Evolutionary conservation across 176 grass and related monocot species (phyloP).

Genomic region (Canna indica): DNA sequence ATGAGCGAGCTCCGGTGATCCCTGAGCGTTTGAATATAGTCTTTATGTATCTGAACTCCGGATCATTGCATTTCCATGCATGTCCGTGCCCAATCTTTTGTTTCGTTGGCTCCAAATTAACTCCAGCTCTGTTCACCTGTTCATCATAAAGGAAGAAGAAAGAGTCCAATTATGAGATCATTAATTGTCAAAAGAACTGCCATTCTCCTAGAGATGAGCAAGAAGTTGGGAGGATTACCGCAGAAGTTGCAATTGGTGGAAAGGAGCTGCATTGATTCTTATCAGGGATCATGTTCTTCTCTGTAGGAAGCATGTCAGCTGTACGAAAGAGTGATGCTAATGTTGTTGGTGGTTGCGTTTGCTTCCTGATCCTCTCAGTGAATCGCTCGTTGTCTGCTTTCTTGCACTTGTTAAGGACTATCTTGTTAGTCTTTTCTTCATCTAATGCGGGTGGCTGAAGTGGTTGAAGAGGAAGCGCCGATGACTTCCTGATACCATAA

Average conservation of each 20-base stretch:
- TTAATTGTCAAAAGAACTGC: too few relatives aligned
- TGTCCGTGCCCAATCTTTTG: background rate
- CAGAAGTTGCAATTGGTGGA: too few relatives aligned
- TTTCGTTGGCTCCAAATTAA: background rate
- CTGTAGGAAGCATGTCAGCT: background rate
- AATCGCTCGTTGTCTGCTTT: background rate
- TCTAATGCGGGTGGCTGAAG: background rate
- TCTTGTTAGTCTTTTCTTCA: background rate
- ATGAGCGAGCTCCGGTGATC: slow-evolving; percentile 18
- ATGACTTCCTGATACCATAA: background rate
- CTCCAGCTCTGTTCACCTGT: too few relatives aligned
- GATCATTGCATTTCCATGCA: slow-evolving; percentile 12
- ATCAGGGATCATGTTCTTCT: background rate
- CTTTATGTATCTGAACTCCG: slow-evolving; percentile 56
- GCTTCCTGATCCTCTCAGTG: background rate
- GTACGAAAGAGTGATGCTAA: background rate
- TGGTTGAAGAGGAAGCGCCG: too few relatives aligned
- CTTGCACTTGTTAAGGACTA: background rate
- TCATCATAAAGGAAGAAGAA: too few relatives aligned
- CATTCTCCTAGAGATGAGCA: too few relatives aligned
- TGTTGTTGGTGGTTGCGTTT: background rate
- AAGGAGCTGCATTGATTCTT: background rate
- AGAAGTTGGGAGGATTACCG: too few relatives aligned
- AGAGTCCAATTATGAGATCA: too few relatives aligned
- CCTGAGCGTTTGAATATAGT: slow-evolving; percentile 45